A percentile compares a stretch with the other conserved stretches of the same genome.
These are phyloP conservation scores for Candolleomyces eurysporus DNA, from an alignment of 768 basidiomycete species.

Conservation along the genomic window DNA sequence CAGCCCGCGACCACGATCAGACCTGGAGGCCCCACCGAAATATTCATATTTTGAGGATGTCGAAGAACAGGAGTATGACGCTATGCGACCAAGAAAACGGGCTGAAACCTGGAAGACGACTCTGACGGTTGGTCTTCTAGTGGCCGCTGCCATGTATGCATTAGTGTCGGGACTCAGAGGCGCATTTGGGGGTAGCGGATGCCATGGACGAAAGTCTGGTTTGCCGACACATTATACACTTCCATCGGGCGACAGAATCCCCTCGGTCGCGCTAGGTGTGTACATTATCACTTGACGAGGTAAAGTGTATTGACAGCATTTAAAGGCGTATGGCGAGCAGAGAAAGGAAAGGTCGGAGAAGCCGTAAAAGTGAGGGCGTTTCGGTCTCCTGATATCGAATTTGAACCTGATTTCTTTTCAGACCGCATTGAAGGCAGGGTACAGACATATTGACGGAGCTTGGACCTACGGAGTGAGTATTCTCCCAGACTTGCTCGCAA, in stretches of 20 bases:
- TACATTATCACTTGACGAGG: background rate
- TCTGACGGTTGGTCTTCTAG: slow-evolving; percentile 7
- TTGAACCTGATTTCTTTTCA: slow-evolving; percentile 16
- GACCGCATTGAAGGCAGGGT: slow-evolving; percentile 60
- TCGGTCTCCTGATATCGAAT: background rate
- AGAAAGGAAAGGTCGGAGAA: slow-evolving; percentile 54
- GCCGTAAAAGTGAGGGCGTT: slow-evolving; percentile 54
- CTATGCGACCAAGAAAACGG: background rate
- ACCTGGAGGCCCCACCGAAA: slow-evolving; percentile 2
- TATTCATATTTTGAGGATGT: background rate
- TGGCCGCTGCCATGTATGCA: slow-evolving; percentile 14
- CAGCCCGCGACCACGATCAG: background rate
- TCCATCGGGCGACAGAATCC: slow-evolving; percentile 68
- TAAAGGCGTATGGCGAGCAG: slow-evolving; percentile 64
- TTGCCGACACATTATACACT: slow-evolving; percentile 54
- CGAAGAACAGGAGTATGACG: background rate
- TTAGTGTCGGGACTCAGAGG: slow-evolving; percentile 7
- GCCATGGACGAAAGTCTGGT: background rate
- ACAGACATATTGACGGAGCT: slow-evolving; percentile 72
- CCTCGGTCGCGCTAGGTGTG: slow-evolving; percentile 53
- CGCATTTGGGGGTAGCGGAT: background rate
- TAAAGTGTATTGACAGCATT: background rate
- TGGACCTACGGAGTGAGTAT: slow-evolving; percentile 61
- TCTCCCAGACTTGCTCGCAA: background rate
- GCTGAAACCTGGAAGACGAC: slow-evolving; percentile 6